Evolutionary conservation across 306 rosid species (phyloP), one percentile per base, ranked within the genome.

Genomic region (Vicia villosa): DNA sequence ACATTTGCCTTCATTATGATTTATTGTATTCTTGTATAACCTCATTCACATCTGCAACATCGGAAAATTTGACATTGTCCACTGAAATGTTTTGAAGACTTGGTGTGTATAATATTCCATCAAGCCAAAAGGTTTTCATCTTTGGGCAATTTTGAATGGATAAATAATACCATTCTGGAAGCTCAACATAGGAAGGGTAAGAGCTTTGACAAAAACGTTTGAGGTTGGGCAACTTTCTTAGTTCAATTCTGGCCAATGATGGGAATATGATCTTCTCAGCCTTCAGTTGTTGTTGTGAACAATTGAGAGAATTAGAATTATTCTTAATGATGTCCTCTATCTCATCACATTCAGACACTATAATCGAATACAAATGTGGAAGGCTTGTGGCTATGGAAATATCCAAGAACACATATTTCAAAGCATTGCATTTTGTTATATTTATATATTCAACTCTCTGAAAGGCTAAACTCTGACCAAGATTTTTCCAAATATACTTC

Each of bases 181-280:
- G n/a, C n/a, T n/a, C n/a, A n/a, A n/a, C n/a, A n/a, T n/a, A n/a
- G n/a, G n/a, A n/a, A n/a, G n/a, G n/a, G n/a, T n/a, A n/a, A n/a
- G n/a, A n/a, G n/a, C n/a, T n/a, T n/a, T n/a, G n/a, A n/a, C n/a
- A 12, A 19, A 43, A 43, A 13, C 16, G 14, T 43, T 43, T 14
- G 9, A 60, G 66, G 22, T n/a, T 60, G 1, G 66, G 66, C 5
- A 60, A 24, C 7, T 15, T 34, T 1, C 4, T 0, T 59, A 59
- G n/a, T 0, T 0, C 0, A 15, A 57, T 57, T 0, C 0, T 0
- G 0, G 0, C 0, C n/a, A 59, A 59, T 0, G 0, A 0, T 59
- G 65, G 22, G 14, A 59, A 59, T 59, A 15, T 59, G 22, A 34
- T 32, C 65, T 59, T 59, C n/a, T n/a, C n/a, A 30, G 22, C 41